A percentile compares a stretch with the other conserved stretches of the same genome.
These are phyloP conservation scores for Termitomyces sp. DNA, from an alignment of 768 basidiomycete species.

Conservation along the genomic window DNA sequence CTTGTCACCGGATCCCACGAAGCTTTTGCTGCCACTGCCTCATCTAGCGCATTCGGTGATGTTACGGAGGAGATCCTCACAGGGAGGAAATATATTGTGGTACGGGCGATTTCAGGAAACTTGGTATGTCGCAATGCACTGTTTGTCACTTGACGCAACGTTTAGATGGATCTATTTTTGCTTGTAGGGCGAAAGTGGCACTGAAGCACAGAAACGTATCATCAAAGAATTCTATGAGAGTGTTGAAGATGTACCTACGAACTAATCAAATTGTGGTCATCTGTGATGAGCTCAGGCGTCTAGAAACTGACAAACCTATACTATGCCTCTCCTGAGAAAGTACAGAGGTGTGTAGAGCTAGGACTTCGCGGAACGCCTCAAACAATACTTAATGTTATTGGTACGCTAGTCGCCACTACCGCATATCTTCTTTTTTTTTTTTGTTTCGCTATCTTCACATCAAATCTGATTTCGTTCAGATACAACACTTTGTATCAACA, in stretches of 20 bases:
- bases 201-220: slow-evolving; percentile 72
- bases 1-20: slow-evolving; percentile 67
- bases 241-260: slow-evolving; percentile 63
- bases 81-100: slow-evolving; percentile 77
- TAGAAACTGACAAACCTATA: no score
- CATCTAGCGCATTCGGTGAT: slow-evolving; percentile 43
- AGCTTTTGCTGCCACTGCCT: slow-evolving; percentile 31
- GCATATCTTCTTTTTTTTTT: no score
- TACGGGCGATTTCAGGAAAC: slow-evolving; percentile 63
- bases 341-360: no score
- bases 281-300: no score
- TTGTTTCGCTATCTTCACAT: no score
- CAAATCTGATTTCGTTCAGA: no score
- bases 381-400: no score
- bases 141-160: background rate
- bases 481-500: no score
- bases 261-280: slow-evolving; percentile 24
- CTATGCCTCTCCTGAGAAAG: no score
- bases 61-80: slow-evolving; percentile 66
- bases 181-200: slow-evolving; percentile 50
- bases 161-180: slow-evolving; percentile 1
- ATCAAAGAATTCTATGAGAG: slow-evolving; percentile 84
- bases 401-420: no score
- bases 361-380: no score
- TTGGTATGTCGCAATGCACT: slow-evolving; percentile 28